Evolutionary conservation across 1,284 basidiomycete genomes (phyloP).

Genomic region (Bondarzewia mesenterica): DNA sequence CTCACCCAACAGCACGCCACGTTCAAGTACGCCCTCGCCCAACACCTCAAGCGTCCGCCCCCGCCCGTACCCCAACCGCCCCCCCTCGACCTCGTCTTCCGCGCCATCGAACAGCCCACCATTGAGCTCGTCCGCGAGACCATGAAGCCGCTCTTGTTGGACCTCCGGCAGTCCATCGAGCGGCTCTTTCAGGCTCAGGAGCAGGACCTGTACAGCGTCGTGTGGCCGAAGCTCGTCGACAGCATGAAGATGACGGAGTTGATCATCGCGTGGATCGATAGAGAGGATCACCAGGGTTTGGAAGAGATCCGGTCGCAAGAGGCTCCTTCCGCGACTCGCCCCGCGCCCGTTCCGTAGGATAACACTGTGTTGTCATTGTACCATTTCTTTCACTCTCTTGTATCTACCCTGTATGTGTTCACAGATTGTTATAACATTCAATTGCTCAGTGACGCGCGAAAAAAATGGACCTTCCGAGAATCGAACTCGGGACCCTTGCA

Average conservation of each 20-base stretch:
- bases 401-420: not conserved
- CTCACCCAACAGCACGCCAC: not conserved
- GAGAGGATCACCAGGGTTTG: not conserved
- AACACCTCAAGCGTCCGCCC: conserved; percentile 27
- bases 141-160: conserved; percentile 28
- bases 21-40: conserved; percentile 25
- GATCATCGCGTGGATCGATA: conserved; percentile 18
- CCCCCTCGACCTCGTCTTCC: conserved; percentile 33
- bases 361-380: too few species aligned
- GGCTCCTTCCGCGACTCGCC: too few species aligned
- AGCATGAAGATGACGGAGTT: conserved; percentile 21
- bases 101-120: conserved; percentile 31
- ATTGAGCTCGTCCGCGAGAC: conserved; percentile 28
- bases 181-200: conserved; percentile 28
- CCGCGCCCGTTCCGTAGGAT: not conserved
- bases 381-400: not conserved
- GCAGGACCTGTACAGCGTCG: conserved; percentile 25
- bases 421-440: not conserved
- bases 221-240: conserved; percentile 31
- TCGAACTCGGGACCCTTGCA: conserved; percentile 43
- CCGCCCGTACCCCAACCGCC: conserved; percentile 21
- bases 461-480: conserved; percentile 38
- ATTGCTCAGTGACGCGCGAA: conserved; percentile 3
- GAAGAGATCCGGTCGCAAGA: not conserved
- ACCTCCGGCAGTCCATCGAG: conserved; percentile 28